These are phyloP conservation scores for Aspergillus kassunensis DNA, from an alignment of 495 filamentous ascomycete species.

Conservation along the genomic window DNA sequence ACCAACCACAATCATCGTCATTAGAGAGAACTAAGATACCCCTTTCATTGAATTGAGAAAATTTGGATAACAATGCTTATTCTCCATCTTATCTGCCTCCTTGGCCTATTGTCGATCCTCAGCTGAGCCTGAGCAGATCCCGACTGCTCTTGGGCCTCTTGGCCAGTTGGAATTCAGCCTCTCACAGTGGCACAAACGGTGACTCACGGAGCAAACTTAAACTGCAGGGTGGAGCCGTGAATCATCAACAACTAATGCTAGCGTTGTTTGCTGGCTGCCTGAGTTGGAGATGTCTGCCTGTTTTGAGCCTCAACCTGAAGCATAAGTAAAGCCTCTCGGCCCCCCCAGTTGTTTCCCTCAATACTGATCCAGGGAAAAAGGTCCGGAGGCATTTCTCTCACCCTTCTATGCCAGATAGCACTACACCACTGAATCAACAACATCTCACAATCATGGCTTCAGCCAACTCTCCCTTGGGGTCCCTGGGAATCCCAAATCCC, in stretches of 20 bases:
- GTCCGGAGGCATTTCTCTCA: no score
- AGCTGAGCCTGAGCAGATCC: not conserved
- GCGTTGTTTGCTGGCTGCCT: no score
- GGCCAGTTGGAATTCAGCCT: not conserved
- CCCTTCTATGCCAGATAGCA: no score
- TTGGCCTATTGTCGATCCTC: not conserved
- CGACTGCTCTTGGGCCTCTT: not conserved
- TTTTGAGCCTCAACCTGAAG: no score
- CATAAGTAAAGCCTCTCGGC: no score
- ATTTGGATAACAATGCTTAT: not conserved
- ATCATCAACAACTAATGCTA: not conserved
- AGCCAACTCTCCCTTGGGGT: no score
- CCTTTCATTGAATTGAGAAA: slow-evolving; percentile 1
- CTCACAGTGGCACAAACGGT: not conserved
- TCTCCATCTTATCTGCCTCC: no score
- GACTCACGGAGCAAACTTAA: not conserved
- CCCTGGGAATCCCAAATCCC: slow-evolving; percentile 7
- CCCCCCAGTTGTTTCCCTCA: no score
- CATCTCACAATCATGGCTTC: no score
- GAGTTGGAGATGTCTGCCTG: no score
- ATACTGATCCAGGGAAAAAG: no score
- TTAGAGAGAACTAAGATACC: slow-evolving; percentile 10
- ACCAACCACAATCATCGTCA: not conserved
- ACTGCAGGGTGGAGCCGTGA: not conserved
- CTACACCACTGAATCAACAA: no score